Evolutionary conservation across 495 filamentous ascomycete species (phyloP).

Genomic region (Thermothielavioides terrestris): DNA sequence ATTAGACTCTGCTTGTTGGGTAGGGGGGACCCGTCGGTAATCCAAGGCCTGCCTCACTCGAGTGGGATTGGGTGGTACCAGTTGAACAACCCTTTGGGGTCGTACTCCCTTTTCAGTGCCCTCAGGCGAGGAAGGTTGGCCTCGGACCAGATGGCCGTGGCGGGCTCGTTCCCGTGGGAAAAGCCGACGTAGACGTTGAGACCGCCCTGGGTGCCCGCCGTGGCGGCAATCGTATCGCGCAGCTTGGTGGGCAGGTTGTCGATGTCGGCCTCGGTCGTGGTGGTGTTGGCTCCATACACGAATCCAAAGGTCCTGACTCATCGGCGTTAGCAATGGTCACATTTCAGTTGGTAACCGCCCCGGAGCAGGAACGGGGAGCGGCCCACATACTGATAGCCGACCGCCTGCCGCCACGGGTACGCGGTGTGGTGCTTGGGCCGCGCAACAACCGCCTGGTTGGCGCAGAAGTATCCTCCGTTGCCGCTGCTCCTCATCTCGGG

Average conservation of each 20-base stretch:
- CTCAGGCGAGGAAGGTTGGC: slow-evolving; percentile 23
- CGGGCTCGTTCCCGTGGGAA: slow-evolving; percentile 30
- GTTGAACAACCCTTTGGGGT: slow-evolving; percentile 14
- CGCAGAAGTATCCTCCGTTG: background rate
- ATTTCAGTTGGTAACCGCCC: background rate
- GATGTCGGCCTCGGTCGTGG: background rate
- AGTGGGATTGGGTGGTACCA: background rate
- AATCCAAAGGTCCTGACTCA: background rate
- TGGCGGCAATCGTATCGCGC: background rate
- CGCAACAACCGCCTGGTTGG: background rate
- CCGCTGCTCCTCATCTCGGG: background rate
- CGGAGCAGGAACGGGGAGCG: background rate
- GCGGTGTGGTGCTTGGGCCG: background rate
- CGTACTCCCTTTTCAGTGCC: slow-evolving; percentile 25
- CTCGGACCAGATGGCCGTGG: slow-evolving; percentile 17
- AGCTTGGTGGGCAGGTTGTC: background rate
- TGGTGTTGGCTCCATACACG: background rate
- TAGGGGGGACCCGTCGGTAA: no score
- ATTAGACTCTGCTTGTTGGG: no score
- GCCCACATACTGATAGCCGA: background rate
- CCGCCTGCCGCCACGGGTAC: background rate
- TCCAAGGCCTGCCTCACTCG: background rate
- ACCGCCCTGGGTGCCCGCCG: background rate
- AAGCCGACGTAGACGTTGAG: slow-evolving; percentile 28
- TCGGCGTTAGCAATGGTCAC: background rate